Conservation (phyloP, 2,329 filamentous ascomycete species). For the Monilinia fructicola region DNA sequence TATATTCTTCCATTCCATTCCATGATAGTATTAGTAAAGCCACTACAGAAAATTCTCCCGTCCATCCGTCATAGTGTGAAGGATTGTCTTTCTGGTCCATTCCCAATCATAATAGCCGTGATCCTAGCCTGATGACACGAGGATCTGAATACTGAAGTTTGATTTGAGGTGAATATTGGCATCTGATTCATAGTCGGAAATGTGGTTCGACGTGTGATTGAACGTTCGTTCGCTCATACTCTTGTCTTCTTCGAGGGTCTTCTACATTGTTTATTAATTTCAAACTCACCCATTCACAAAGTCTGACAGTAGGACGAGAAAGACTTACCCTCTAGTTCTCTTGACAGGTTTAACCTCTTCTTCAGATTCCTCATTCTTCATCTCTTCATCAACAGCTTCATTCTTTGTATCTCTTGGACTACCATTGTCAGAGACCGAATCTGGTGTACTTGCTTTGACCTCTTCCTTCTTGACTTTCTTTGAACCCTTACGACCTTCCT, state of each 20-base stretch:
- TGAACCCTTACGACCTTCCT: not conserved
- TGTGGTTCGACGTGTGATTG: not conserved
- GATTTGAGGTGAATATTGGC: no score
- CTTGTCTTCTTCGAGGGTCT: not conserved
- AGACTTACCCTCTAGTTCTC: not conserved
- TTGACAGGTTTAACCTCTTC: not conserved
- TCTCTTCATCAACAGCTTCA: not conserved
- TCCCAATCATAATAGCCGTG: no score
- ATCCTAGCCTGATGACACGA: no score
- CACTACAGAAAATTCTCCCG: no score
- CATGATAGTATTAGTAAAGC: no score
- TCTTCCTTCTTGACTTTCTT: slow-evolving; percentile 10
- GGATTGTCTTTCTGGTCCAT: no score
- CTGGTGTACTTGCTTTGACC: not conserved
- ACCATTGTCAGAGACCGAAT: slow-evolving; percentile 4
- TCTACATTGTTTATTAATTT: not conserved
- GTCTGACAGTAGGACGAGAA: no score
- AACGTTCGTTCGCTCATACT: not conserved
- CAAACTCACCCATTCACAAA: not conserved
- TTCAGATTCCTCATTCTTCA: slow-evolving; percentile 13
- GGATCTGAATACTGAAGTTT: no score
- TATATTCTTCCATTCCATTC: no score
- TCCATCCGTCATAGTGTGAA: no score
- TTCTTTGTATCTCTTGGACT: not conserved
- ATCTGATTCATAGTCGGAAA: no score